A percentile compares a stretch with the other conserved stretches of the same genome.
Conservation (phyloP, 805 yeast species). For the Schwanniomyces sp. region DNA sequence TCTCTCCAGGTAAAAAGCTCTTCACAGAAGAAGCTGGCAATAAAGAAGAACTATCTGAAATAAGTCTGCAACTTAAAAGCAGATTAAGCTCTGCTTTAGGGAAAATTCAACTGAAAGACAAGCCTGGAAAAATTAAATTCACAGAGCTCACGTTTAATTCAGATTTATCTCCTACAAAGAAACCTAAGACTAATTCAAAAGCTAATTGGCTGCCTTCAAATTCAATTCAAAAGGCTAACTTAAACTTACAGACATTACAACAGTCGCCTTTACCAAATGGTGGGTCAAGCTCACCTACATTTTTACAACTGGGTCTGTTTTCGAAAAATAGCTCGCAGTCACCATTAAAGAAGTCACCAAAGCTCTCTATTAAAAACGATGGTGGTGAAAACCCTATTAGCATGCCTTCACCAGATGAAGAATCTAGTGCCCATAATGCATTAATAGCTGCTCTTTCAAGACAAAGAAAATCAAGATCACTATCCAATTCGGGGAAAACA, state of each 20-base stretch:
- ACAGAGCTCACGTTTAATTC: conserved; percentile 28
- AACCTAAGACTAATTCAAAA: conserved; percentile 7
- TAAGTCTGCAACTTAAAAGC: conserved; percentile 37
- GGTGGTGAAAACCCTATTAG: conserved; percentile 7
- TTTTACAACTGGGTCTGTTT: conserved; percentile 4
- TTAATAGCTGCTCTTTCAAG: conserved; percentile 40
- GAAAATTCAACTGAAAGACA: conserved; percentile 28
- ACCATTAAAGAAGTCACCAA: conserved; percentile 9
- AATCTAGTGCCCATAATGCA: conserved; percentile 47
- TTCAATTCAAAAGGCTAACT: conserved; percentile 27
- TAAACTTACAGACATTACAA: conserved; percentile 38
- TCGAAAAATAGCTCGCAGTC: background rate
- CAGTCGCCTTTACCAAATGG: conserved; percentile 25
- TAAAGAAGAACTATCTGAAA: conserved; percentile 36
- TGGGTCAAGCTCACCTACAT: conserved; percentile 6
- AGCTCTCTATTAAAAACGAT: conserved; percentile 4
- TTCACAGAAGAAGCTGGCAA: conserved; percentile 25
- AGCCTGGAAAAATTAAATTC: conserved; percentile 24
- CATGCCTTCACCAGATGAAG: conserved; percentile 35
- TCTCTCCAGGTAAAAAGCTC: conserved; percentile 38
- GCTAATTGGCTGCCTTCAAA: conserved; percentile 19
- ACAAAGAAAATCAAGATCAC: conserved; percentile 23
- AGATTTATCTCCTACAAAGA: conserved; percentile 25
- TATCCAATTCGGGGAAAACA: conserved; percentile 6
- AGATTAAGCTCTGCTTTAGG: conserved; percentile 41